These are phyloP conservation scores for Rhizodiscina lignyota DNA, from an alignment of 495 filamentous ascomycete species.

Conservation along the genomic window DNA sequence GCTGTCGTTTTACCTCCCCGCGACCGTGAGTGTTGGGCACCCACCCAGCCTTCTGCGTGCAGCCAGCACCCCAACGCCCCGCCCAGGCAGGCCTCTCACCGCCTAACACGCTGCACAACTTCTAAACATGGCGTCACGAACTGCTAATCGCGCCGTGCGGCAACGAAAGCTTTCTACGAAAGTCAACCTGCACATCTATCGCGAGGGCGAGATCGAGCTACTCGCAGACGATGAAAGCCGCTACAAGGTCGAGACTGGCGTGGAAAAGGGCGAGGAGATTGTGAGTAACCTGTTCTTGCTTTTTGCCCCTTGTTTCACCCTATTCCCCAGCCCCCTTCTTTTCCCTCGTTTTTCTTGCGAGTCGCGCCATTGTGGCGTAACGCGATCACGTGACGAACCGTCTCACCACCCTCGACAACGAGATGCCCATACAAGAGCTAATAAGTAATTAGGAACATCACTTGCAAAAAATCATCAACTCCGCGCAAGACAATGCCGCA, in stretches of 20 bases:
- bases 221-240: conserved; percentile 46
- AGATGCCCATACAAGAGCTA: not conserved
- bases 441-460: conserved; percentile 68
- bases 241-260: conserved; percentile 79
- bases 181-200: conserved; percentile 66
- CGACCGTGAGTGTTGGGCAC: too few relatives aligned
- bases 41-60: too few relatives aligned
- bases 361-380: not conserved
- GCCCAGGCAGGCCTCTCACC: too few relatives aligned
- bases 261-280: conserved; percentile 92
- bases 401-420: not conserved
- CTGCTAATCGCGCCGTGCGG: conserved; percentile 27
- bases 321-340: conserved; percentile 1
- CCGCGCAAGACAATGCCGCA: conserved; percentile 46
- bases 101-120: too few relatives aligned
- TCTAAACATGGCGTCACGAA: conserved; percentile 16
- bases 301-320: conserved; percentile 18
- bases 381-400: not conserved
- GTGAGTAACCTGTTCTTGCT: conserved; percentile 43
- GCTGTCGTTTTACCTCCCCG: too few relatives aligned
- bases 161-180: conserved; percentile 85
- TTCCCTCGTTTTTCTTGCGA: not conserved
- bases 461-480: conserved; percentile 79
- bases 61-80: too few relatives aligned
- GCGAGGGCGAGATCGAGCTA: conserved; percentile 76